A percentile compares a stretch with the other conserved stretches of the same genome.
These are phyloP conservation scores for Hanseniaspora hatyaiensis DNA, from an alignment of 805 yeast species.

Conservation along the genomic window DNA sequence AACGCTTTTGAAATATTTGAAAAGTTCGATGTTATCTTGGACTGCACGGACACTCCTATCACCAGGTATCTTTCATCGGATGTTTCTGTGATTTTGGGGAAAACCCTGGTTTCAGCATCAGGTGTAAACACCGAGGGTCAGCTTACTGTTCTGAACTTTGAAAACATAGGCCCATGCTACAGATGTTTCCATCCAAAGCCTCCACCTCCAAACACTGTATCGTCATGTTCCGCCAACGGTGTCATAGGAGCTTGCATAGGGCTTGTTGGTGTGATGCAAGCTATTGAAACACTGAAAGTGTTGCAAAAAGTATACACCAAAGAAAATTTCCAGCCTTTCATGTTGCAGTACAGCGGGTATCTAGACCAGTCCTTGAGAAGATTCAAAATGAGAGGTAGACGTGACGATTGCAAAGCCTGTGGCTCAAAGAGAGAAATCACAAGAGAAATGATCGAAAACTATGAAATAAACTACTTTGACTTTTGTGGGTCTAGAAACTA, in stretches of 20 bases:
- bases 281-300: constrained; percentile 72
- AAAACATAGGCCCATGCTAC: constrained; percentile 73
- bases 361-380: constrained; percentile 54
- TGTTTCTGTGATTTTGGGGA: constrained; percentile 54
- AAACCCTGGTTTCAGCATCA: constrained; percentile 79
- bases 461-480: constrained; percentile 47
- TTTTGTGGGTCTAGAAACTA: constrained; percentile 61
- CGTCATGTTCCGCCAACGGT: constrained; percentile 86
- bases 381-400: constrained; percentile 68
- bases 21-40: constrained; percentile 67
- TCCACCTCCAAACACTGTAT: constrained; percentile 71
- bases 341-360: constrained; percentile 56
- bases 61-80: constrained; percentile 82
- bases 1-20: constrained; percentile 56
- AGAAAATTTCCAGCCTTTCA: constrained; percentile 52
- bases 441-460: constrained; percentile 34
- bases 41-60: constrained; percentile 89
- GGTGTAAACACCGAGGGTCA: constrained; percentile 91
- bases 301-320: constrained; percentile 43
- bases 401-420: constrained; percentile 52
- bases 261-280: constrained; percentile 76
- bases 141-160: constrained; percentile 59
- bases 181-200: constrained; percentile 87
- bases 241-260: constrained; percentile 96
- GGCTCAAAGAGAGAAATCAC: constrained; percentile 42